phyloP scores from a whole-genome alignment of 352 stramenopile species.

The Pythium plurisporium region DNA sequence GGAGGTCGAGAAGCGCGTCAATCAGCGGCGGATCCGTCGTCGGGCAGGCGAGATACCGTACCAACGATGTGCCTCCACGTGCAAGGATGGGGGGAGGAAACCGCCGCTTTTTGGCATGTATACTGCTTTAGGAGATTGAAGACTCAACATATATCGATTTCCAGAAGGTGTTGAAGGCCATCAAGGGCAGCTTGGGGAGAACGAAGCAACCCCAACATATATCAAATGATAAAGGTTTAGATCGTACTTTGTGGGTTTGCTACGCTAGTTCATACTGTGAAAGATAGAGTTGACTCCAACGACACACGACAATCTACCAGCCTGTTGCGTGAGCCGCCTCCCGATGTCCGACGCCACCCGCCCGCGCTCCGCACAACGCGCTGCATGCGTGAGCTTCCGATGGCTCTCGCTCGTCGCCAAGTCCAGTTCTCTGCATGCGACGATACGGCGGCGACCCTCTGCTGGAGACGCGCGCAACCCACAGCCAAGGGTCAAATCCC shows the following conservation, averaged over 20 bases:
- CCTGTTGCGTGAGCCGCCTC: too few species aligned
- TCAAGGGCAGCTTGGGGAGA: background rate
- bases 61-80: too few species aligned
- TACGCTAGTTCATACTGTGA: background rate
- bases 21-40: background rate
- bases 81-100: conserved; percentile 1
- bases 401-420: too few species aligned
- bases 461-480: too few species aligned
- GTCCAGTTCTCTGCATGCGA: too few species aligned
- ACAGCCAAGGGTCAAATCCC: background rate
- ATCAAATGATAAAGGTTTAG: conserved; percentile 6
- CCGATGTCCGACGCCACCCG: too few species aligned
- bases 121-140: conserved; percentile 4
- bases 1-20: background rate
- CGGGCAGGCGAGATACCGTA: too few species aligned
- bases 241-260: background rate
- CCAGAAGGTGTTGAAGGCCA: background rate
- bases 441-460: background rate
- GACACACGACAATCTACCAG: background rate
- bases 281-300: background rate
- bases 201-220: background rate
- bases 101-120: background rate
- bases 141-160: conserved; percentile 12
- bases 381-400: too few species aligned
- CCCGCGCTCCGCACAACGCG: too few species aligned